A percentile compares a stretch with the other conserved stretches of the same genome.
Evolutionary conservation across 352 stramenopile species (phyloP).

Genomic region (Phytopythium aichiense): DNA sequence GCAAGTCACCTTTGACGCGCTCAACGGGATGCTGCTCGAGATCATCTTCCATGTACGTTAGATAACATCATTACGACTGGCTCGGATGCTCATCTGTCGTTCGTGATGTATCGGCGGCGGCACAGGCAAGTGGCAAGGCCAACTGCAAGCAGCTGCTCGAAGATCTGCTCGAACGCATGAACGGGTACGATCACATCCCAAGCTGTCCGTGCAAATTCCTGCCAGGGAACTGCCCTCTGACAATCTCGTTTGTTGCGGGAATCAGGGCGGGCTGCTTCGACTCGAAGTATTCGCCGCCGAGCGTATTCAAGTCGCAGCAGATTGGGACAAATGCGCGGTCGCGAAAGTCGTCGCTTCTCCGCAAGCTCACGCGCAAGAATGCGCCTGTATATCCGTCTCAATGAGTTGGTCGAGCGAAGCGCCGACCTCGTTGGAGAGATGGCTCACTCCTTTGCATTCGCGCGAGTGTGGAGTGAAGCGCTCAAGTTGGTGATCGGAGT

Average conservation of each 20-base stretch:
- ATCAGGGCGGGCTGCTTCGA: slow-evolving; percentile 51
- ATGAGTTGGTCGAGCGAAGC: slow-evolving; percentile 5
- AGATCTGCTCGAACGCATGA: slow-evolving; percentile 37
- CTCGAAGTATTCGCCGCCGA: slow-evolving; percentile 33
- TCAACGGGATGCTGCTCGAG: slow-evolving; percentile 46
- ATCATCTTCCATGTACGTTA: slow-evolving; percentile 34
- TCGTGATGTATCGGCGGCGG: slow-evolving; percentile 1
- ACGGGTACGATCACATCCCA: slow-evolving; percentile 20
- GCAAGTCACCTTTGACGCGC: slow-evolving; percentile 58
- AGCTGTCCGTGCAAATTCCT: background rate
- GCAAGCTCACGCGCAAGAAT: slow-evolving; percentile 32
- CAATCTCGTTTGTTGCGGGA: background rate
- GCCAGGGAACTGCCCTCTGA: background rate
- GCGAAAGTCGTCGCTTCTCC: slow-evolving; percentile 23
- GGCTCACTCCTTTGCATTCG: background rate
- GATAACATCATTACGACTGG: background rate
- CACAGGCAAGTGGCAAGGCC: slow-evolving; percentile 30
- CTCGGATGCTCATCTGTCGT: background rate
- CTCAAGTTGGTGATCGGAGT: background rate
- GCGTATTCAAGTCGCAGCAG: slow-evolving; percentile 33
- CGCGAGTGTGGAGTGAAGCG: background rate
- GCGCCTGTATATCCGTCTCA: slow-evolving; percentile 40
- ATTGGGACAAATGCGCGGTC: slow-evolving; percentile 11
- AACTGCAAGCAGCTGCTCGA: slow-evolving; percentile 30
- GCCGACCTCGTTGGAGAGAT: background rate